phyloP scores from a whole-genome alignment of 176 grass and related monocot genomes.

The Chrysopogon serrulatus region DNA sequence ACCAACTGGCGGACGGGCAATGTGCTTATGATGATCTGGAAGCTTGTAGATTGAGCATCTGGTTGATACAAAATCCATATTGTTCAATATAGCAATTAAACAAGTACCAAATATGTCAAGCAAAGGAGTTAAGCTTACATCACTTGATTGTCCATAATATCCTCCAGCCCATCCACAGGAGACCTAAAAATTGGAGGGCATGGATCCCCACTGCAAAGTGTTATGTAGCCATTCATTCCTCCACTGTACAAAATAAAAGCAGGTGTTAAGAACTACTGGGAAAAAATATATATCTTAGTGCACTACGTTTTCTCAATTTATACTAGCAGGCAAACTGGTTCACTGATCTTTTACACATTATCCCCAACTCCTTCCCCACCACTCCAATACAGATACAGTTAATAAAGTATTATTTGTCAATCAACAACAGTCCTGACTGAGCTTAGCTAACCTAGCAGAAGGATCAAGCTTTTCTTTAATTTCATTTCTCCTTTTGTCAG shows the following conservation, averaged over 20 bases:
- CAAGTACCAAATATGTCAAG: slow-evolving; percentile 17
- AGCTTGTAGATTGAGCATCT: slow-evolving; percentile 96
- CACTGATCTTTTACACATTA: neutral
- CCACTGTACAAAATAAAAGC: slow-evolving; percentile 56
- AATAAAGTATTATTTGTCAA: slow-evolving; percentile 3
- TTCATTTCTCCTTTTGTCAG: slow-evolving; percentile 53
- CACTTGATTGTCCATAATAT: slow-evolving; percentile 99
- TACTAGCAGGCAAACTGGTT: neutral
- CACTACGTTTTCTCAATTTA: neutral
- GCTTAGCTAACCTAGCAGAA: slow-evolving; percentile 66
- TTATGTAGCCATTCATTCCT: slow-evolving; percentile 97
- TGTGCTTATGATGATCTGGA: slow-evolving; percentile 89
- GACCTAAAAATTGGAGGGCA: slow-evolving; percentile 85
- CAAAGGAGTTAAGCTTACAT: slow-evolving; percentile 53
- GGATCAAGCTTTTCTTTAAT: slow-evolving; percentile 91
- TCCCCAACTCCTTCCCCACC: neutral
- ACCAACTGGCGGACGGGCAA: slow-evolving; percentile 67
- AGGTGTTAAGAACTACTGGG: slow-evolving; percentile 16
- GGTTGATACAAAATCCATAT: slow-evolving; percentile 17
- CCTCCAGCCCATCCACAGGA: slow-evolving; percentile 75
- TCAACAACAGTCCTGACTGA: slow-evolving; percentile 8
- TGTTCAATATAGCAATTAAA: slow-evolving; percentile 1
- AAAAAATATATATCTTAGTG: neutral
- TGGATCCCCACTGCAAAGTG: slow-evolving; percentile 84
- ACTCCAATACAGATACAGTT: neutral